A percentile compares a stretch with the other conserved stretches of the same genome.
Evolutionary conservation across 345 rosid species (phyloP).

Genomic region (Toxicodendron radicans): DNA sequence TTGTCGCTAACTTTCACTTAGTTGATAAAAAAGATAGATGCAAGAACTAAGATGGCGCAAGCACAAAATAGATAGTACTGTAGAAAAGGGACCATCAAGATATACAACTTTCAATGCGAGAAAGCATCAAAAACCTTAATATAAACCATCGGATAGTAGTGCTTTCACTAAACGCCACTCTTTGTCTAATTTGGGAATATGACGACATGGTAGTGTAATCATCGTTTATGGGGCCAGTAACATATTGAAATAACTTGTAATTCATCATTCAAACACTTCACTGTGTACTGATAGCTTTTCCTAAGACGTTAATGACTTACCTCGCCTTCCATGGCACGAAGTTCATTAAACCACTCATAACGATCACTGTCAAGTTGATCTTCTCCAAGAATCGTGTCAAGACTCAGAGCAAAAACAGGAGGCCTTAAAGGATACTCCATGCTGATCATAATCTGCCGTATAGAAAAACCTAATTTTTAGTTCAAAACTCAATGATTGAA

Average conservation of each 20-base stretch:
- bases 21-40: background rate
- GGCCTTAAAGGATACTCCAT: slow-evolving; percentile 93
- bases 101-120: background rate
- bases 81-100: background rate
- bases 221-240: background rate
- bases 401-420: slow-evolving; percentile 62
- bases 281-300: background rate
- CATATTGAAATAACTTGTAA: background rate
- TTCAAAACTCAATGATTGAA: slow-evolving; percentile 11
- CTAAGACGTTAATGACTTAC: slow-evolving; percentile 38
- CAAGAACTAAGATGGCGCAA: background rate
- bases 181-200: background rate
- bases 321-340: slow-evolving; percentile 91
- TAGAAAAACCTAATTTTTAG: slow-evolving; percentile 18
- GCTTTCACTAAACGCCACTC: background rate
- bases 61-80: background rate
- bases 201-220: background rate
- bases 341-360: slow-evolving; percentile 64
- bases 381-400: slow-evolving; percentile 39
- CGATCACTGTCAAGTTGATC: slow-evolving; percentile 27
- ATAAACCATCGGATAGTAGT: background rate
- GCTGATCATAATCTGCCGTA: slow-evolving; percentile 65
- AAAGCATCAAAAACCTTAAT: background rate
- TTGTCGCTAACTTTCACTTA: background rate
- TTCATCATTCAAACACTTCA: background rate